These are phyloP conservation scores for Aspergillus indologenus DNA, from an alignment of 495 filamentous ascomycete species.

Conservation along the genomic window DNA sequence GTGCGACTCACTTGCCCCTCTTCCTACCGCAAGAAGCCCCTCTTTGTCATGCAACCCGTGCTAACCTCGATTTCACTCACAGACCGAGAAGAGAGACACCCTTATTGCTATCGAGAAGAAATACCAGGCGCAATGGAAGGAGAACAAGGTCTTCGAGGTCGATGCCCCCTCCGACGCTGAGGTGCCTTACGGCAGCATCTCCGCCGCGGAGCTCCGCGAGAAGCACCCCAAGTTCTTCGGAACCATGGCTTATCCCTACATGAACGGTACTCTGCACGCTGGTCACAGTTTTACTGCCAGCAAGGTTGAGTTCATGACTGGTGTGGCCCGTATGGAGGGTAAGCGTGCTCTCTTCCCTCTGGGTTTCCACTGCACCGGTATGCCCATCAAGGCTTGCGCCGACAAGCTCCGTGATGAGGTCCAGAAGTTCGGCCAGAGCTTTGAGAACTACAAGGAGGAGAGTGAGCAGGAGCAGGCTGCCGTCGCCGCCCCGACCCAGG, in stretches of 20 bases:
- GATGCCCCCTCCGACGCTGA: slow-evolving; percentile 76
- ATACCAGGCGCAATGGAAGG: slow-evolving; percentile 84
- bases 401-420: slow-evolving; percentile 91
- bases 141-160: slow-evolving; percentile 74
- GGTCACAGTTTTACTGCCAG: slow-evolving; percentile 86
- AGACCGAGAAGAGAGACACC: slow-evolving; percentile 92
- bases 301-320: slow-evolving; percentile 88
- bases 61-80: slow-evolving; percentile 14
- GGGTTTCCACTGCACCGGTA: slow-evolving; percentile 94
- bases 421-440: slow-evolving; percentile 82
- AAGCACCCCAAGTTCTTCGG: slow-evolving; percentile 89
- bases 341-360: slow-evolving; percentile 82
- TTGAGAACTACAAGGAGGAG: slow-evolving; percentile 69
- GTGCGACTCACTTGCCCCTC: slow-evolving; percentile 39
- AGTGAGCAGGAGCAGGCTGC: slow-evolving; percentile 41
- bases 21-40: slow-evolving; percentile 13
- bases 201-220: slow-evolving; percentile 68
- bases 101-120: slow-evolving; percentile 86
- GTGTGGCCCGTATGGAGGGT: slow-evolving; percentile 85
- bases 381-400: slow-evolving; percentile 96
- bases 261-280: slow-evolving; percentile 92
- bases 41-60: slow-evolving; percentile 10
- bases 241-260: slow-evolving; percentile 93
- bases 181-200: slow-evolving; percentile 65
- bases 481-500: slow-evolving; percentile 56